phyloP scores from a whole-genome alignment of 2,329 filamentous ascomycete genomes.

The Emmonsiellopsis sp. region DNA sequence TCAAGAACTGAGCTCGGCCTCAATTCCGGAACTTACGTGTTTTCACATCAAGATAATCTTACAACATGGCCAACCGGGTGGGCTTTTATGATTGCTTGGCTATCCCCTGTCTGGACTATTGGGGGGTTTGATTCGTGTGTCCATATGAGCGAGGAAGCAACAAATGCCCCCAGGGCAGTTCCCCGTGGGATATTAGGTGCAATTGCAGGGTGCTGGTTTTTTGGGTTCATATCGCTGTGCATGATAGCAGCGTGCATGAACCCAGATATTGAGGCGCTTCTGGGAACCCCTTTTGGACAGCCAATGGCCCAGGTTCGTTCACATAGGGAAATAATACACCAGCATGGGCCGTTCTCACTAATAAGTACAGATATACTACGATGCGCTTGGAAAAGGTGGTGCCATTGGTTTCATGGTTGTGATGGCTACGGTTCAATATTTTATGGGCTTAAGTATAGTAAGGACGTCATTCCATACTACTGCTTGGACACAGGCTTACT shows the following conservation, averaged over 20 bases:
- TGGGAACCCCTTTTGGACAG: slow-evolving; percentile 46
- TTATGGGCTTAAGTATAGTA: slow-evolving; percentile 51
- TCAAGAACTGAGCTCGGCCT: slow-evolving; percentile 13
- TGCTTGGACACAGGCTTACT: slow-evolving; percentile 6
- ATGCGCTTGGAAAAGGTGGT: slow-evolving; percentile 51
- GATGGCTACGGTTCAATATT: slow-evolving; percentile 52
- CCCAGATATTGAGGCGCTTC: slow-evolving; percentile 41
- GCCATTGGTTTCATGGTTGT: slow-evolving; percentile 51
- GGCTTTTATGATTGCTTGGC: slow-evolving; percentile 53
- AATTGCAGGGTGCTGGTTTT: slow-evolving; percentile 46
- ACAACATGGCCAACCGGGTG: slow-evolving; percentile 51
- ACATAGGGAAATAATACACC: neutral
- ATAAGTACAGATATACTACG: slow-evolving; percentile 47
- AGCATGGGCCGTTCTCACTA: neutral
- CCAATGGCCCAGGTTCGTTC: slow-evolving; percentile 43
- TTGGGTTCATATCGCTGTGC: slow-evolving; percentile 50
- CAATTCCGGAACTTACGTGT: slow-evolving; percentile 43
- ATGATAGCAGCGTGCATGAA: slow-evolving; percentile 51
- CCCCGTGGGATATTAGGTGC: slow-evolving; percentile 53
- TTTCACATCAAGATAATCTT: slow-evolving; percentile 47
- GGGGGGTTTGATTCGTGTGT: slow-evolving; percentile 49
- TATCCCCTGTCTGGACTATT: slow-evolving; percentile 53
- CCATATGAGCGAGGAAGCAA: slow-evolving; percentile 53
- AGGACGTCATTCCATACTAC: neutral
- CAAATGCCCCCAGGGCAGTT: slow-evolving; percentile 51